phyloP scores from a whole-genome alignment of 495 filamentous ascomycete genomes.

The Friedmanniomyces endolithicus region DNA sequence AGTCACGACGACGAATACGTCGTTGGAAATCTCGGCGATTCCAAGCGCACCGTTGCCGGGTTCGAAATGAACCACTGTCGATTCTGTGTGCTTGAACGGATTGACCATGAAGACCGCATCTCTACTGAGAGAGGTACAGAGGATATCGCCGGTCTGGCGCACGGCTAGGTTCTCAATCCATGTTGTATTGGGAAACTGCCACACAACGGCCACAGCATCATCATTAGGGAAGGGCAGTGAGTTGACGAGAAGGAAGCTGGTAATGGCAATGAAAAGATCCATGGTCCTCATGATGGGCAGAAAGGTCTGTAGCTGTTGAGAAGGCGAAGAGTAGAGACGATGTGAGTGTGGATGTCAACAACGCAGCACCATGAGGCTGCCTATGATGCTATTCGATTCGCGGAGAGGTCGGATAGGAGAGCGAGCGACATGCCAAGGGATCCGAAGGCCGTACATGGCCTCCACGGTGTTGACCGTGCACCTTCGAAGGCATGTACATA shows the following conservation, averaged over 20 bases:
- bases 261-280: background rate
- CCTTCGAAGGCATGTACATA: background rate
- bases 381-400: background rate
- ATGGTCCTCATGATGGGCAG: background rate
- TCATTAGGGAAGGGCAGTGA: conserved; percentile 1
- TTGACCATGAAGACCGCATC: conserved; percentile 12
- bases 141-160: conserved; percentile 4
- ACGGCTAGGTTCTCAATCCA: conserved; percentile 19
- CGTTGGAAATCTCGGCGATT: conserved; percentile 6
- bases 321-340: background rate
- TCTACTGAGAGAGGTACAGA: conserved; percentile 7
- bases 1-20: conserved; percentile 8
- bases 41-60: conserved; percentile 3
- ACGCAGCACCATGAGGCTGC: background rate
- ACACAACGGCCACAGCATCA: background rate
- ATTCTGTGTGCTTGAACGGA: conserved; percentile 2
- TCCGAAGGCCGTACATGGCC: no score
- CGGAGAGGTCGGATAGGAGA: no score
- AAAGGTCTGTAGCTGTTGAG: background rate
- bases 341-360: background rate
- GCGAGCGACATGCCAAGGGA: background rate
- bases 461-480: background rate
- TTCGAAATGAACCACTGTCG: conserved; percentile 5
- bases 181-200: conserved; percentile 8
- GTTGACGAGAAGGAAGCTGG: background rate